Percentiles rank a stretch among this genome's conserved stretches.
phyloP scores from a whole-genome alignment of 805 yeast genomes.

The Zygoascus flipseniorum region DNA sequence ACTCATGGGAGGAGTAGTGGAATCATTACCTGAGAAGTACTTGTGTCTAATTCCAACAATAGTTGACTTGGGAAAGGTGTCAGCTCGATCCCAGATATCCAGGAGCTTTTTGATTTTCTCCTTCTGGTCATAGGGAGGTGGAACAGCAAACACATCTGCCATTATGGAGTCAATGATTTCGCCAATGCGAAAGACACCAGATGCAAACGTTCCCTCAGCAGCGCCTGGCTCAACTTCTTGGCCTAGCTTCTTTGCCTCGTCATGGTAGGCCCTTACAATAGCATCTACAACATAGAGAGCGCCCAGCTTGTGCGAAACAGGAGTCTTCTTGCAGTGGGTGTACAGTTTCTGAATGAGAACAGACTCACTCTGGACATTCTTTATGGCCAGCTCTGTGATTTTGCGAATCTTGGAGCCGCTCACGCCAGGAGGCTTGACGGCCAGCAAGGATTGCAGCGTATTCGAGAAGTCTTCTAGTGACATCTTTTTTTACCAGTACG shows the following conservation, averaged over 20 bases:
- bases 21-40: slow-evolving; percentile 36
- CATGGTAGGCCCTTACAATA: slow-evolving; percentile 76
- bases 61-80: slow-evolving; percentile 56
- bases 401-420: slow-evolving; percentile 92
- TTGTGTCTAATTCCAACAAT: slow-evolving; percentile 49
- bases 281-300: slow-evolving; percentile 88
- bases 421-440: slow-evolving; percentile 65
- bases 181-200: slow-evolving; percentile 60
- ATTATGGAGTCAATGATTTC: slow-evolving; percentile 55
- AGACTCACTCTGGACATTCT: slow-evolving; percentile 51
- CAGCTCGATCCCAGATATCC: slow-evolving; percentile 87
- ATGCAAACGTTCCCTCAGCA: slow-evolving; percentile 66
- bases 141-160: slow-evolving; percentile 39
- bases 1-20: slow-evolving; percentile 57
- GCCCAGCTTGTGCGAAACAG: slow-evolving; percentile 80
- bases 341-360: slow-evolving; percentile 50
- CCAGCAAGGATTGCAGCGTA: slow-evolving; percentile 22
- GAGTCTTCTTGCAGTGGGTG: slow-evolving; percentile 62
- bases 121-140: slow-evolving; percentile 18
- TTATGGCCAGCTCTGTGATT: slow-evolving; percentile 68
- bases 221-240: slow-evolving; percentile 37
- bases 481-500: neutral
- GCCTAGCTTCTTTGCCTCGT: slow-evolving; percentile 53
- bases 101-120: slow-evolving; percentile 76
- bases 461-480: slow-evolving; percentile 16